Evolutionary conservation across 257 asterid genomes (phyloP).

Genomic region (Solanum chaucha): DNA sequence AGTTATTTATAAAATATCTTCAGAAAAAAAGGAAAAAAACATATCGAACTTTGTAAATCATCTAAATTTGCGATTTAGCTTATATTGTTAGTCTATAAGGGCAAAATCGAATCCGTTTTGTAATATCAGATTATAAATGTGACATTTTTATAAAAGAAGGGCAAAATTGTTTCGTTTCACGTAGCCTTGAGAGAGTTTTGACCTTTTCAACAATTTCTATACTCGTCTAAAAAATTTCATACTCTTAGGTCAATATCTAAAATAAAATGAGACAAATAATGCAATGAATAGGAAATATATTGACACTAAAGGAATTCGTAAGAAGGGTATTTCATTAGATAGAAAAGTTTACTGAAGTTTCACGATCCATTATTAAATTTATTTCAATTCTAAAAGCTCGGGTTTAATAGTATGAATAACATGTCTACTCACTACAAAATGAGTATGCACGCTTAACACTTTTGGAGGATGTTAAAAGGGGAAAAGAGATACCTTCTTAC

Average conservation of each 20-base stretch:
- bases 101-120: not conserved
- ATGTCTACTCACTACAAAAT: not conserved
- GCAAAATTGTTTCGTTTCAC: not conserved
- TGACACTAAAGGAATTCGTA: too few relatives aligned
- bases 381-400: not conserved
- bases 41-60: not conserved
- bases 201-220: not conserved
- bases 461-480: not conserved
- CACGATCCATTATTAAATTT: not conserved
- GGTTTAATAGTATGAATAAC: not conserved
- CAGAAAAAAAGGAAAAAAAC: too few relatives aligned
- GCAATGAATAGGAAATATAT: not conserved
- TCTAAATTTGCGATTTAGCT: not conserved
- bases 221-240: not conserved
- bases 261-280: not conserved
- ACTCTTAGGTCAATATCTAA: not conserved
- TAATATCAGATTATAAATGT: not conserved
- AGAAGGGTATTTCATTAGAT: not conserved
- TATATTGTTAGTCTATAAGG: not conserved
- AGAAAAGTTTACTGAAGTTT: not conserved
- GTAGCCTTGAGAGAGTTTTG: too few relatives aligned
- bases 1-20: not conserved
- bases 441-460: not conserved
- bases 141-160: not conserved
- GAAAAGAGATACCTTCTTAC: constrained; percentile 8